Evolutionary conservation across 2,329 filamentous ascomycete genomes (phyloP), one percentile per base, ranked within the genome.

Genomic region (Nemania sp.): DNA sequence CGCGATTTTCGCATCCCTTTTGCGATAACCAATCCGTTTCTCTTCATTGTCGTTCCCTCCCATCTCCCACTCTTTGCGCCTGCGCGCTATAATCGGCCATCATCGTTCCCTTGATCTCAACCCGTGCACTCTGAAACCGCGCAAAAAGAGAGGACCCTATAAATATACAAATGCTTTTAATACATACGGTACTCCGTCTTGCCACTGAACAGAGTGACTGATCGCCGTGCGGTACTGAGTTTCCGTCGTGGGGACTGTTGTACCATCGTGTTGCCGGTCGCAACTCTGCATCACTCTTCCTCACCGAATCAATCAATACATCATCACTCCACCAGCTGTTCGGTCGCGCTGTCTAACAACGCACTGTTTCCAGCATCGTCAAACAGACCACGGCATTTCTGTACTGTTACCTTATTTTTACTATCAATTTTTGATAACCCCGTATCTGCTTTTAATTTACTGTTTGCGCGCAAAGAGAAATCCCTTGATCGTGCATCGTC

Each of bases 1-100:
- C 64, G 64, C 61, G 56, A 55, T 68, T 67, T 57, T 64, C 68
- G 65, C 68, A 60, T 66, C 68, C 67, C 62, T 67, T 69, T 69
- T 64, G 60, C 57, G 61, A 52, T 54, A 55, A 52, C 62, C 61
- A 64, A 61, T 42, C 42, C 22, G 41, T 49, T 60, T 57, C 49
- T 42, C 49, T 54, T 57, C 45, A 49, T 52, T 46, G 53, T 60
- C 52, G 42, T 51, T 61, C 40, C 49, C 57, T 55, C 48, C 26
- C 19, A 39, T 15, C 37, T 17, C 26, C 23, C 30, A 3, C 6
- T 23, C 28, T 36, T 8, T 44, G 44, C 54, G 47, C 54, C 20
- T 44, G 42, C 52, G 56, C 48, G 52, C 44, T 36, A 28, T 36
- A 43, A 42, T 43, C 52, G 43, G 49, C 43, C 28, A 30, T 19